Evolutionary conservation across 768 basidiomycete species (phyloP), one percentile per base, ranked within the genome.

Genomic region (Rhodotorula diobovata): DNA sequence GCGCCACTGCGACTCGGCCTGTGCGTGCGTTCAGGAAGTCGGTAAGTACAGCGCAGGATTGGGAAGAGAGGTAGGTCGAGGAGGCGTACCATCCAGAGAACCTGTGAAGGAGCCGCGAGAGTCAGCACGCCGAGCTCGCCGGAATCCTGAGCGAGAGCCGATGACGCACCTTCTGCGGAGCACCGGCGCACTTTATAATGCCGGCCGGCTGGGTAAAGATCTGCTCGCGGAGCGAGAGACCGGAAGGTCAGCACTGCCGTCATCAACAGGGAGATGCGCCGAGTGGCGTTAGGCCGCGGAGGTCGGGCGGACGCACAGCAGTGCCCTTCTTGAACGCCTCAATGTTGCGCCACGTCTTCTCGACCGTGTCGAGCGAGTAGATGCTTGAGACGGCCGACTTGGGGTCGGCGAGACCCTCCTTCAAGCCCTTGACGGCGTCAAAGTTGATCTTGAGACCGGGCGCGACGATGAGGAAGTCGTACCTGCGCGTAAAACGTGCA

Each of bases 191-290:
- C 81, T 99, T 99, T 79, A 99, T 86, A 35, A 91, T 82, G 25
- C 94, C 93, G 23, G 89, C 86, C 46, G 94, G 95, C 77, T 98
- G 95, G 0, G 94, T 97, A 82, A 98, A 99, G 76, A 98, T 85
- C 62, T 59, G 41, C 58, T 10, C 37, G 37, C 23, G 34, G 10
- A 15, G 56, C 45, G 12, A 34, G 32, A 23, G 35, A 21, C 25
- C 1, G 7, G 14, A 30, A 54, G 53, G 53, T 54, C 30, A 54
- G 53, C 53, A 5, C 53, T 12, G 10, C 30, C 7, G 16, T 21
- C 7, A 34, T 25, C 28, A 18, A 8, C 39, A 46, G 54, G 28
- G 18, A n/a, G 18, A 10, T 10, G 39, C 25, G 15, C 37, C 25
- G 35, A 10, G 4, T 39, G 20, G 6, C 20, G 21, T n/a, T 23